Base-by-base conservation (phyloP, 345 rosid genomes). In the Citrus maxima region DNA sequence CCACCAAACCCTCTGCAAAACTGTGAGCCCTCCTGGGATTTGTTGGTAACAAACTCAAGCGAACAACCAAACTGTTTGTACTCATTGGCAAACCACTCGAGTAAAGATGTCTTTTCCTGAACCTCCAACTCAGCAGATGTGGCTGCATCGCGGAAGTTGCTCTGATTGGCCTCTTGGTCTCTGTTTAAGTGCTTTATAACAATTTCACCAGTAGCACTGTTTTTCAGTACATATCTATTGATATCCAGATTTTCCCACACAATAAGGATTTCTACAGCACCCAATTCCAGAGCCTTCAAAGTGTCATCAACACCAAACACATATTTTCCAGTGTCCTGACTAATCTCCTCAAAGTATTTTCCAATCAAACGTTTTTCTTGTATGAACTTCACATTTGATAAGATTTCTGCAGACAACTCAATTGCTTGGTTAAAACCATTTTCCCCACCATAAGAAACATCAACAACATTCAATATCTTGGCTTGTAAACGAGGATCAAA, bases 401-500 rank as follows among this genome's bases (percentile, higher is more conserved):
- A 88, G 55, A 95, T 91, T 89, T 95, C 98, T 10, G 97, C 89
- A 28, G 97, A 95, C 77, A 95, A 77, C 84, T 93, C 97, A 60
- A 95, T 93, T 19, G 98, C 98, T 82, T 94, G 98, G 79, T 91
- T 93, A 78, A 95, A 95, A 55, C 98, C 97, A 59, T 91, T 93
- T 72, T 95, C 98, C 6, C 98, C 98, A 30, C 98, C 97, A 62
- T 95, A 95, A 16, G 98, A 95, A 38, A 95, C 97, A 84, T 95
- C 98, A 12, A 93, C 97, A 1, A 93, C 97, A 27, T 95, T 95
- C 83, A 95, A 75, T 49, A 95, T 95, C 84, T 95, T 95, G 25
- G 98, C 95, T 80, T 95, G 98, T 32, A 95, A 90, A 77, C 97
- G 97, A 86, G 97, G 97, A 80, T 95, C 98, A 84, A 93, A 95